Evolutionary conservation across 805 yeast genomes (phyloP).

Genomic region (Starmerella kuoi): DNA sequence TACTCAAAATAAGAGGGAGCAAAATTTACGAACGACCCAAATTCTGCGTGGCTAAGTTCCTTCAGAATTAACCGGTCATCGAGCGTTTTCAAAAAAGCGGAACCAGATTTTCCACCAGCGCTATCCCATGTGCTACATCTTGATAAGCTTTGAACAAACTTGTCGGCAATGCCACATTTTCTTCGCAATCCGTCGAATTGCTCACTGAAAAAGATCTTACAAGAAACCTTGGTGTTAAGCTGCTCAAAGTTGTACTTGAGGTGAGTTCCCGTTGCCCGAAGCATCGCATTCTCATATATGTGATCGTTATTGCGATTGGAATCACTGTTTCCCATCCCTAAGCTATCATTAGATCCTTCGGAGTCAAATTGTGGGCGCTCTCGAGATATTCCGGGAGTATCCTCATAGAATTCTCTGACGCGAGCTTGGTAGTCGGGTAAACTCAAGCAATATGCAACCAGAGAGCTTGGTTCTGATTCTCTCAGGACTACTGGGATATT

Average conservation of each 20-base stretch:
- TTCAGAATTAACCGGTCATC: conserved; percentile 85
- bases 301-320: conserved; percentile 3
- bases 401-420: conserved; percentile 33
- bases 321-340: neutral
- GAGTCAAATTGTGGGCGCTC: neutral
- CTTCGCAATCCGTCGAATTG: conserved; percentile 90
- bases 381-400: conserved; percentile 8
- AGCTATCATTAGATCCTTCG: neutral
- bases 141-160: conserved; percentile 77
- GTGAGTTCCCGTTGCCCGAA: conserved; percentile 77
- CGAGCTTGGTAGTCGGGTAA: conserved; percentile 69
- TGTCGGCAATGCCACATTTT: conserved; percentile 64
- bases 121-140: conserved; percentile 94
- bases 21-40: conserved; percentile 86
- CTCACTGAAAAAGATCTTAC: conserved; percentile 90
- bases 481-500: conserved; percentile 88
- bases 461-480: conserved; percentile 92
- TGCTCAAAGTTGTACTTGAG: conserved; percentile 85
- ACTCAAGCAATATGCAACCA: conserved; percentile 84
- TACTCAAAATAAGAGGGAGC: conserved; percentile 96
- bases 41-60: conserved; percentile 74
- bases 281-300: conserved; percentile 53
- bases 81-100: conserved; percentile 80
- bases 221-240: conserved; percentile 67
- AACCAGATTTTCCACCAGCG: conserved; percentile 92